Percentiles rank a stretch among this genome's conserved stretches.
Evolutionary conservation across 208 protist species (phyloP).

Genomic region (Trypanosoma platydactyli): DNA sequence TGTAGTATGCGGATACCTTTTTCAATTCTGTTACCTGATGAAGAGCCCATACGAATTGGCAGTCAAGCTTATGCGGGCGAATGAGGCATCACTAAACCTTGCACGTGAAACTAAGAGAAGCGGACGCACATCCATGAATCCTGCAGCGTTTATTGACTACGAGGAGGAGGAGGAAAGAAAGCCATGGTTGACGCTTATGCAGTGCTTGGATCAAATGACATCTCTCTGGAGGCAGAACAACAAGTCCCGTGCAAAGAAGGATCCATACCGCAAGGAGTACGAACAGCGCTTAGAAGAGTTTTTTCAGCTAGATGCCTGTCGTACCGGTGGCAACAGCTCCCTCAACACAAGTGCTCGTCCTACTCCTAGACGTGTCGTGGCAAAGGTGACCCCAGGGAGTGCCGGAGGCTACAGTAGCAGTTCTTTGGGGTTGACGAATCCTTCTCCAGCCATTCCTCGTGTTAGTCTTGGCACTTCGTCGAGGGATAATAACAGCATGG

Average conservation of each 20-base stretch:
- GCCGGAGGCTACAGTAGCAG: conserved; percentile 33
- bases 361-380: conserved; percentile 67
- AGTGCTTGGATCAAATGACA: conserved; percentile 69
- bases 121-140: neutral
- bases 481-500: neutral
- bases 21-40: conserved; percentile 71
- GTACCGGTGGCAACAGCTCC: conserved; percentile 18
- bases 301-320: conserved; percentile 3
- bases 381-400: conserved; percentile 40
- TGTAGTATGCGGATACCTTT: conserved; percentile 67
- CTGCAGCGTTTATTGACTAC: conserved; percentile 28
- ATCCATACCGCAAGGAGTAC: conserved; percentile 36
- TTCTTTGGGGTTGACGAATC: conserved; percentile 23
- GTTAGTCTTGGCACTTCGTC: conserved; percentile 1
- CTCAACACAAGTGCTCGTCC: conserved; percentile 77
- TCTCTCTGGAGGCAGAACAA: conserved; percentile 45
- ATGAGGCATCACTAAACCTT: conserved; percentile 30
- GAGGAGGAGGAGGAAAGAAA: conserved; percentile 39
- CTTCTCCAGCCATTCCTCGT: conserved; percentile 9
- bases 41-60: conserved; percentile 65
- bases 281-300: conserved; percentile 38
- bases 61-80: conserved; percentile 33
- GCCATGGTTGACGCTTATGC: conserved; percentile 69
- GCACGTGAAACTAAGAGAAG: conserved; percentile 29
- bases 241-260: conserved; percentile 33